A percentile compares a stretch with the other conserved stretches of the same genome.
Conservation (phyloP, 2,329 filamentous ascomycete species). For the Rhynchosporium agropyri region DNA sequence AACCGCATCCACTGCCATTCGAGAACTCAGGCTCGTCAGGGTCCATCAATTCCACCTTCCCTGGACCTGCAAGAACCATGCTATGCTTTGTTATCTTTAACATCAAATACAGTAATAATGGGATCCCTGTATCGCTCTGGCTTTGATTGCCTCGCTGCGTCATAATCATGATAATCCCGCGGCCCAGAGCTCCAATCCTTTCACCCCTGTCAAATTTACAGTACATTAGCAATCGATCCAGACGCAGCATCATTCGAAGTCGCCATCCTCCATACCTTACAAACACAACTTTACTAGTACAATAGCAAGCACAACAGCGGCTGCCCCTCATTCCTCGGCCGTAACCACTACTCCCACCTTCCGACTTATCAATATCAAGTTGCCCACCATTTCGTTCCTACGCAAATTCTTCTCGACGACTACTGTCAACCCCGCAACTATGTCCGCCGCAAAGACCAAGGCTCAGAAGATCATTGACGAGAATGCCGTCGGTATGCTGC, state of each 20-base stretch:
- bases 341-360: slow-evolving; percentile 15
- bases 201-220: slow-evolving; percentile 4
- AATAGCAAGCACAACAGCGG: slow-evolving; percentile 9
- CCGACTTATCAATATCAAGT: slow-evolving; percentile 24
- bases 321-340: slow-evolving; percentile 14
- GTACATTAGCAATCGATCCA: slow-evolving; percentile 10
- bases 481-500: slow-evolving; percentile 74
- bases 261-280: not conserved
- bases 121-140: not conserved
- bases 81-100: slow-evolving; percentile 16
- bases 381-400: slow-evolving; percentile 64
- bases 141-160: slow-evolving; percentile 7
- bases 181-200: slow-evolving; percentile 11
- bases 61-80: not conserved
- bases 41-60: too few relatives aligned
- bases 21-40: too few relatives aligned
- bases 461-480: slow-evolving; percentile 85
- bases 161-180: slow-evolving; percentile 1
- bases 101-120: not conserved
- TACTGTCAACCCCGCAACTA: slow-evolving; percentile 61
- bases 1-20: not conserved
- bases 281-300: not conserved
- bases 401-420: slow-evolving; percentile 70
- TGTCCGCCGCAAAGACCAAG: slow-evolving; percentile 83
- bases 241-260: not conserved